Evolutionary conservation across 345 rosid species (phyloP).

Genomic region (Cochlearia excelsa): DNA sequence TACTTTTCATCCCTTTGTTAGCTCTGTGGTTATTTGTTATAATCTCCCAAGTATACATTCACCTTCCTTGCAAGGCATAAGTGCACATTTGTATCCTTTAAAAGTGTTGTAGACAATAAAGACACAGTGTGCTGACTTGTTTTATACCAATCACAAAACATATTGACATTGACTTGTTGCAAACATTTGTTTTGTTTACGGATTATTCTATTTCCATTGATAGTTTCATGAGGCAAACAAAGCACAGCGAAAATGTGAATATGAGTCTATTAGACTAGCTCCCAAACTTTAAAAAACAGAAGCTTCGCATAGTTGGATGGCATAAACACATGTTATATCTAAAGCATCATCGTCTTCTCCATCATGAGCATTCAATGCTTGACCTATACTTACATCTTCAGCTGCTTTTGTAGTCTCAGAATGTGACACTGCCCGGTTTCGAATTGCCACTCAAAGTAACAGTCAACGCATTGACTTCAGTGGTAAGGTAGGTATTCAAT

Average conservation of each 20-base stretch:
- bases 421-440: background rate
- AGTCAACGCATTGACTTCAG: slow-evolving; percentile 12
- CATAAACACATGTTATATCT: too few relatives aligned
- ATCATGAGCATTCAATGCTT: slow-evolving; percentile 9
- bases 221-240: too few relatives aligned
- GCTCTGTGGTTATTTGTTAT: slow-evolving; percentile 11
- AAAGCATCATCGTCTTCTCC: background rate
- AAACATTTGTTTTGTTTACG: too few relatives aligned
- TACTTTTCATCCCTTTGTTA: background rate
- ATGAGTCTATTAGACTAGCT: too few relatives aligned
- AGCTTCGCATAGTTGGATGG: too few relatives aligned
- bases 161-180: background rate
- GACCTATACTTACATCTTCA: slow-evolving; percentile 22
- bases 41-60: slow-evolving; percentile 3
- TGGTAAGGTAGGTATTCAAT: background rate
- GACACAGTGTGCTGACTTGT: slow-evolving; percentile 8
- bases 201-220: too few relatives aligned
- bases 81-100: slow-evolving; percentile 29
- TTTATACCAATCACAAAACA: background rate
- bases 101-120: slow-evolving; percentile 19
- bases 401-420: background rate
- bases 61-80: slow-evolving; percentile 9
- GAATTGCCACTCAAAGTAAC: slow-evolving; percentile 14
- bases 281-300: too few relatives aligned
- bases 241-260: too few relatives aligned